phyloP scores from a whole-genome alignment of 805 yeast genomes.

The Komagataella pastoris region DNA sequence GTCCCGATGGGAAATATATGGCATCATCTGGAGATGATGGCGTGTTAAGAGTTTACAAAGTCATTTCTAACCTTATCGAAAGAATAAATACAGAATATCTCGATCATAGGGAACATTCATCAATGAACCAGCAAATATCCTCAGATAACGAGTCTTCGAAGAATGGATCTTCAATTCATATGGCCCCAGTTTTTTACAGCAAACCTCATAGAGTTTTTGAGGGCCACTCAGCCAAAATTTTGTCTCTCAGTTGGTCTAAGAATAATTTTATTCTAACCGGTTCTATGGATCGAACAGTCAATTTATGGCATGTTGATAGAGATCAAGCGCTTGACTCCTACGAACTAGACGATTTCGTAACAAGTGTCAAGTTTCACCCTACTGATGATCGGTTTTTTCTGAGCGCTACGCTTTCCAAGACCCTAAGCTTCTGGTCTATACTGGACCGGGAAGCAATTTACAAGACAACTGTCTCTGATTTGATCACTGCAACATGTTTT shows the following conservation, averaged over 20 bases:
- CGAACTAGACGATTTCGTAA: conserved; percentile 69
- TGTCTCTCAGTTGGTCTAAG: conserved; percentile 80
- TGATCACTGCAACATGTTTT: conserved; percentile 65
- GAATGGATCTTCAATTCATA: conserved; percentile 5
- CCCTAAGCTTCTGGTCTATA: conserved; percentile 73
- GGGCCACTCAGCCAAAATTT: conserved; percentile 60
- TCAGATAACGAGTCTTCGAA: neutral
- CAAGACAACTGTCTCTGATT: conserved; percentile 44
- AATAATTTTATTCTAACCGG: conserved; percentile 64
- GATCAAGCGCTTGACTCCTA: conserved; percentile 49
- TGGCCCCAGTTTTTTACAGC: conserved; percentile 61
- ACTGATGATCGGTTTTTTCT: conserved; percentile 77
- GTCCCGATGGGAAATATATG: conserved; percentile 66
- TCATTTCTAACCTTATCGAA: conserved; percentile 59
- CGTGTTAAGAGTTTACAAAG: conserved; percentile 63
- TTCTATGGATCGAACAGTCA: conserved; percentile 75
- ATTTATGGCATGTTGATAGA: conserved; percentile 76
- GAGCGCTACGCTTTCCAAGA: conserved; percentile 70
- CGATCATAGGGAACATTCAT: neutral
- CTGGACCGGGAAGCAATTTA: conserved; percentile 56
- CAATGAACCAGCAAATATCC: neutral
- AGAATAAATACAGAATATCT: conserved; percentile 20
- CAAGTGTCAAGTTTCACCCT: conserved; percentile 71
- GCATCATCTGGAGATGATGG: conserved; percentile 80
- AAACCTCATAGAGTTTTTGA: conserved; percentile 43